These are phyloP conservation scores for Phytopythium montanum DNA, from an alignment of 352 stramenopile species.

Conservation along the genomic window DNA sequence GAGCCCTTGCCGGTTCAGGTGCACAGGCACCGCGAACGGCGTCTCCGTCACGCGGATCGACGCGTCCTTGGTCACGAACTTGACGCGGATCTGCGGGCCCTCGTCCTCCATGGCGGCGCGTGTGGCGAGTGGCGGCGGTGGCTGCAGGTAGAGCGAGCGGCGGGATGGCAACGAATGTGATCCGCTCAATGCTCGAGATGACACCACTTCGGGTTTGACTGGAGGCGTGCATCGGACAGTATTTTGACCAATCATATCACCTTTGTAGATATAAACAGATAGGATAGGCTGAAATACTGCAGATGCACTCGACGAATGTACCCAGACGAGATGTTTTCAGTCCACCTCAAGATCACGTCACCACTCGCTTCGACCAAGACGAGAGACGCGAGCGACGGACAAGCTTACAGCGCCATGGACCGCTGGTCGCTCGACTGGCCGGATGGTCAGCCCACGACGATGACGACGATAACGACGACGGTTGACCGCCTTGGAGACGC, in stretches of 20 bases:
- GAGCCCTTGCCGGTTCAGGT: conserved; percentile 71
- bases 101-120: conserved; percentile 29
- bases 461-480: too few relatives aligned
- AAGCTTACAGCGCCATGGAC: too few relatives aligned
- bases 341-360: too few relatives aligned
- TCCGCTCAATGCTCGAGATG: background rate
- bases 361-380: too few relatives aligned
- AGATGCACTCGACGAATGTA: too few relatives aligned
- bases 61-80: conserved; percentile 88
- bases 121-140: background rate
- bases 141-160: background rate
- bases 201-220: conserved; percentile 9
- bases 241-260: conserved; percentile 2
- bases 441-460: background rate
- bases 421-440: background rate
- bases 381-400: too few relatives aligned
- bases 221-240: background rate
- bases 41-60: conserved; percentile 88
- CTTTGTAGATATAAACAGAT: too few relatives aligned
- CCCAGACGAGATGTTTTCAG: too few relatives aligned
- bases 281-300: too few relatives aligned
- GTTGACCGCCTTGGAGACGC: background rate
- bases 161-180: background rate
- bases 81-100: conserved; percentile 70
- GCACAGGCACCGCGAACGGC: conserved; percentile 83